These are phyloP conservation scores for Syzygium malaccense DNA, from an alignment of 441 rosid species.

Conservation along the genomic window DNA sequence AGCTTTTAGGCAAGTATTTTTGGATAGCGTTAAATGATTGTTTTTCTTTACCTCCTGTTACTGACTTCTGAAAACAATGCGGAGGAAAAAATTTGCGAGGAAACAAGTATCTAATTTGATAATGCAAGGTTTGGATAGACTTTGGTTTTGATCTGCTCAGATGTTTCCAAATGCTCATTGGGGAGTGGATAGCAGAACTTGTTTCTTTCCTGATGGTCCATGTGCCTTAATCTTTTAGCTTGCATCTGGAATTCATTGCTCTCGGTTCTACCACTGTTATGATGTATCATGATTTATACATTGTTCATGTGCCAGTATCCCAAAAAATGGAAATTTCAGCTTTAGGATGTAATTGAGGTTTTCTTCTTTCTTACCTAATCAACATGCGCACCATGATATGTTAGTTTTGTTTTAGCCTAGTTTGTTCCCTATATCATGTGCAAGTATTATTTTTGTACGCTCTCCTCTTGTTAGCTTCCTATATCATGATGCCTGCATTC, in stretches of 20 bases:
- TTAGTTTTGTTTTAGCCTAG: not conserved
- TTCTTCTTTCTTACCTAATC: not conserved
- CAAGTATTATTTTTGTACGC: not conserved
- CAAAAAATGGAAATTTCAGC: not conserved
- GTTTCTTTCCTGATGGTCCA: not conserved
- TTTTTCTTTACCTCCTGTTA: not conserved
- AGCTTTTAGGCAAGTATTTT: not conserved
- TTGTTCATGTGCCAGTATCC: not conserved
- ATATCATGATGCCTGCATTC: not conserved
- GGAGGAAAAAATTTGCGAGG: not conserved
- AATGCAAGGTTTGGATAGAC: not conserved
- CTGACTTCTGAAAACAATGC: not conserved
- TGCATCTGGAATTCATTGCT: not conserved
- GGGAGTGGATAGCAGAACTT: not conserved
- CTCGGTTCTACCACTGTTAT: not conserved
- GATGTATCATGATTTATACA: not conserved
- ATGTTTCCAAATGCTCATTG: not conserved
- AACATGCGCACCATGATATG: not conserved
- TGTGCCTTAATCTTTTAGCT: not conserved
- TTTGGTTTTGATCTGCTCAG: not conserved
- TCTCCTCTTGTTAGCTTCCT: not conserved
- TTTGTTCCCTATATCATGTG: not conserved
- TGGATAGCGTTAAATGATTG: not conserved
- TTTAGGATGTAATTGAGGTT: not conserved
- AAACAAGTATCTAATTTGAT: not conserved